Evolutionary conservation across 768 basidiomycete species (phyloP).

Genomic region (Mycena amicta): DNA sequence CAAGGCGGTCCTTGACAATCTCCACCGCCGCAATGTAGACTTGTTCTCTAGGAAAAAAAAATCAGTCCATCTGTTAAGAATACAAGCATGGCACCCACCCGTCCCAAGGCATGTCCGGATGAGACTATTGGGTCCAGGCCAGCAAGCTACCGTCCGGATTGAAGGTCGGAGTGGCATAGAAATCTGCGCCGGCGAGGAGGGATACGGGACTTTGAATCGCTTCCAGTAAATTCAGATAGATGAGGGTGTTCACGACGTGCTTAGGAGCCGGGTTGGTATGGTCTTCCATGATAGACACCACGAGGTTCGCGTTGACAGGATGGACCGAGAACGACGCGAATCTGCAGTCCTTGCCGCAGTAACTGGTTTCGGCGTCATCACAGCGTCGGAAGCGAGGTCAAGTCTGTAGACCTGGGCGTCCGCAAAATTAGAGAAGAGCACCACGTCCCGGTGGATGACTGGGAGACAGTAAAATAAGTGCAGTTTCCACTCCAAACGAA

Average conservation of each 20-base stretch:
- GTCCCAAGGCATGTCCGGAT: constrained; percentile 70
- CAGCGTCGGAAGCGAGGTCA: constrained; percentile 40
- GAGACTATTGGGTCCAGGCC: constrained; percentile 56
- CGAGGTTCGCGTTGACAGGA: constrained; percentile 41
- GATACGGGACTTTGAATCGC: background rate
- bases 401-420: constrained; percentile 48
- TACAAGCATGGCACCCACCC: constrained; percentile 16
- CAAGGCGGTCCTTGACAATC: constrained; percentile 34
- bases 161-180: constrained; percentile 55
- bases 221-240: constrained; percentile 30
- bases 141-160: constrained; percentile 50
- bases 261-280: constrained; percentile 48
- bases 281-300: constrained; percentile 57
- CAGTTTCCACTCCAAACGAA: too few relatives aligned
- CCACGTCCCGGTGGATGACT: constrained; percentile 38
- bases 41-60: constrained; percentile 28
- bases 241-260: constrained; percentile 48
- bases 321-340: constrained; percentile 55
- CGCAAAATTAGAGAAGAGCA: constrained; percentile 50
- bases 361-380: constrained; percentile 1
- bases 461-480: background rate
- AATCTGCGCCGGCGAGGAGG: constrained; percentile 9
- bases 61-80: background rate
- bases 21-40: constrained; percentile 40
- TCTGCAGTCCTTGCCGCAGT: constrained; percentile 34